Conservation (phyloP, 805 yeast species). For the Saccharomycopsis sp. region DNA sequence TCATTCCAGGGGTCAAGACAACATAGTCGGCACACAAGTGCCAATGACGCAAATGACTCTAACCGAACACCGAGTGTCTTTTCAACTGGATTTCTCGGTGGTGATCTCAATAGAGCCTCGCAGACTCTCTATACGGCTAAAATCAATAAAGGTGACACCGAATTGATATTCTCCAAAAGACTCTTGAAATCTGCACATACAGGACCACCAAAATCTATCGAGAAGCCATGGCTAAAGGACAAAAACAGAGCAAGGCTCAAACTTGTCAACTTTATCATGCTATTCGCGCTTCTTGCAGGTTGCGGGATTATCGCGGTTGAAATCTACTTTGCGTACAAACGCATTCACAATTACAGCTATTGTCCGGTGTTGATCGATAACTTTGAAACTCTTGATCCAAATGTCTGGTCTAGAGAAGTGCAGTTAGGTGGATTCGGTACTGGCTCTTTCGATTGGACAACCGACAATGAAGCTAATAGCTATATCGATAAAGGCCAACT, state of each 20-base stretch:
- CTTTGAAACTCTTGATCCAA: neutral
- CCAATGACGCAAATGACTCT: neutral
- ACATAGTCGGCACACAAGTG: neutral
- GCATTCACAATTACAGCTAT: neutral
- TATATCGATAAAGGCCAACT: neutral
- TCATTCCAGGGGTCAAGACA: neutral
- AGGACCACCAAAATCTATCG: neutral
- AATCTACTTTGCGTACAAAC: neutral
- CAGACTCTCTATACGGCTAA: neutral
- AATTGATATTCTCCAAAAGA: neutral
- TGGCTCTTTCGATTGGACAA: neutral
- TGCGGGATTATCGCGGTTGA: neutral
- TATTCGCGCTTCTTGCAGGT: neutral
- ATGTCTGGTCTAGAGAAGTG: neutral
- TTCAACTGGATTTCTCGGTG: neutral
- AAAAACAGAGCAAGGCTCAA: neutral
- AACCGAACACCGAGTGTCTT: neutral
- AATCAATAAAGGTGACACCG: neutral
- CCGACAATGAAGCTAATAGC: neutral
- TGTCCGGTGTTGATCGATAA: neutral
- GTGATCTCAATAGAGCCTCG: neutral
- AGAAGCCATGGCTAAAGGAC: neutral
- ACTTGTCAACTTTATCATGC: neutral
- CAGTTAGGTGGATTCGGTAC: constrained; percentile 1
- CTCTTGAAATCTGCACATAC: neutral